Evolutionary conservation across 2,329 filamentous ascomycete genomes (phyloP), one percentile per base, ranked within the genome.

Genomic region (Fusarium chuoi): DNA sequence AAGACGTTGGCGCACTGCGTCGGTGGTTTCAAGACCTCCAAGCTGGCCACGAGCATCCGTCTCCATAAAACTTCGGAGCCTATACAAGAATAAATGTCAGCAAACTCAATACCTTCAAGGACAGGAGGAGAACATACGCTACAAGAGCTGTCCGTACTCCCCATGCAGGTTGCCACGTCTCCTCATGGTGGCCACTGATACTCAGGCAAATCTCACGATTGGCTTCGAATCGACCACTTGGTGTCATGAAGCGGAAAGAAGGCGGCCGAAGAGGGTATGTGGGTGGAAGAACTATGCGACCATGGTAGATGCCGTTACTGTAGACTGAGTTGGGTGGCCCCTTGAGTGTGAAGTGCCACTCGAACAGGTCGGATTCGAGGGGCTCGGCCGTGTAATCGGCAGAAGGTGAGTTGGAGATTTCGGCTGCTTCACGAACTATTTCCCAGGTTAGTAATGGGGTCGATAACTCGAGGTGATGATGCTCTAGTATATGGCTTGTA

Each of bases 161-260:
- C 96, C 96, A 99, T 2, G 96, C 96, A 0, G 96, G 96, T 87
- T 98, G 96, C 96, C 96, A 99, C 22, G 94, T 97, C 85, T 98
- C 96, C 82, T 98, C 96, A 84, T 99, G 96, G 83, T 98, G 96
- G 5, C 95, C 96, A 59, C 91, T 94, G 78, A 98, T 99, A 78
- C 91, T 94, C 22, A 99, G 90, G 81, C 96, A 99, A 77, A 99
- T 98, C 85, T 98, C 96, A 75, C 96, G 91, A 81, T 99, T 99
- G 62, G 95, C 92, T 83, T 98, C 96, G 84, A 99, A 99, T 70
- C 96, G 91, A 60, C 96, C 96, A 33, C 91, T 94, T 0, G 96
- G 95, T 0, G 96, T 98, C 12, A 94, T 88, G 86, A 99, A 98
- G 78, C 96, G 94, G 86, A 99, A 98, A n/a, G 91, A 93, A 0